Conservation (phyloP, 495 filamentous ascomycete species). For the Cercophora scortea region DNA sequence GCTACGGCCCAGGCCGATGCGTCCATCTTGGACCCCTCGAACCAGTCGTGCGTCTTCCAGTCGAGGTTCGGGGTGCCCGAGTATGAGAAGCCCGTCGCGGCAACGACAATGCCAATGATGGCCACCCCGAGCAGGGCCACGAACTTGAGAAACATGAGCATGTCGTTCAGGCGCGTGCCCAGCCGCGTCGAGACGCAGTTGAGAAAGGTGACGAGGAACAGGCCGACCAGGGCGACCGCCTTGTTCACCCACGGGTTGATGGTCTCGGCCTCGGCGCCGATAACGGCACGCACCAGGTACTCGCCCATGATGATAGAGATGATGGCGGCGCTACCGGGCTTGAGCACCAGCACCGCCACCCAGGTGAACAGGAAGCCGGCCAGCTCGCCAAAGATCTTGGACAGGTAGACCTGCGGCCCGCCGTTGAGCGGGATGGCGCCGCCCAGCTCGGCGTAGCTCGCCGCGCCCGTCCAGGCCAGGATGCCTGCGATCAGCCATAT, state of each 20-base stretch:
- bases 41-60: constrained; percentile 86
- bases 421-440: constrained; percentile 95
- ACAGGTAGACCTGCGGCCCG: constrained; percentile 84
- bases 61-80: constrained; percentile 69
- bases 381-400: constrained; percentile 92
- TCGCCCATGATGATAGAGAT: constrained; percentile 97
- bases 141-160: constrained; percentile 97
- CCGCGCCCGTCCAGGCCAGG: constrained; percentile 91
- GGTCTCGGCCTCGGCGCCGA: constrained; percentile 70
- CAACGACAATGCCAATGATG: constrained; percentile 82
- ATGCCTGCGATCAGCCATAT: constrained; percentile 87
- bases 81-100: constrained; percentile 71
- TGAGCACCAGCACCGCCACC: constrained; percentile 89
- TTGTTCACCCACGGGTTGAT: constrained; percentile 86
- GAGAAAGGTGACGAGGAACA: constrained; percentile 68
- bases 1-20: constrained; percentile 82
- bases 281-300: constrained; percentile 79
- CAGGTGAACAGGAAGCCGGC: constrained; percentile 91
- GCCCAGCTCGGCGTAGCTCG: constrained; percentile 92
- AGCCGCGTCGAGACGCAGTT: constrained; percentile 88
- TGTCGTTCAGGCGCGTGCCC: constrained; percentile 74
- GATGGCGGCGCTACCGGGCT: constrained; percentile 88
- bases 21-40: constrained; percentile 74
- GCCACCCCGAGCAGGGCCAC: constrained; percentile 81
- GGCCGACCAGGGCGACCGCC: constrained; percentile 68